Base-by-base conservation (phyloP, 768 basidiomycete genomes). In the Russula virescens region DNA sequence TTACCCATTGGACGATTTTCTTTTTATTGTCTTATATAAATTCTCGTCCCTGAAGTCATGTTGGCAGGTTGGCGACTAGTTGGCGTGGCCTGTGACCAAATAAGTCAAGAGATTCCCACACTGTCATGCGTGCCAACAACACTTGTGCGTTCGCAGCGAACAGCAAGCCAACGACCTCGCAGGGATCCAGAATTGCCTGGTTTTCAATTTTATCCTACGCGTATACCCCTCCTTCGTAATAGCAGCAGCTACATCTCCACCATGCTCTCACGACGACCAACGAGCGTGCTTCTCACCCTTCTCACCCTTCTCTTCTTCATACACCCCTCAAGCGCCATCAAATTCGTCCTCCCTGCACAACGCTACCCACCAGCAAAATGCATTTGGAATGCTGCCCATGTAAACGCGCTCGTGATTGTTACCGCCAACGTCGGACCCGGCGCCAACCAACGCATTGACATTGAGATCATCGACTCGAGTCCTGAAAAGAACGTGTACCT, bases 341-440 rank as follows among this genome's bases (percentile, higher is more conserved):
- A 98, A 75, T 97, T 98, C 74, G 72, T 80, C 42, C 78, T 97
- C 25, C 82, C 76, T 35, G 85, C 94, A 0, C 81, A 80, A 65
- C 83, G 85, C 64, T 83, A 87, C 68, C 94, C 96, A 0, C 75
- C 79, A 28, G 70, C 82, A 66, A 94, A 93, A 75, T 98, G 96
- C 75, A 87, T 98, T 60, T 99, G 97, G 97, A 97, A 99, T 72
- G 79, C 88, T 25, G 96, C 87, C 10, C 90, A 94, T 70, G 76
- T 81, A 7, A 86, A 93, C 69, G 83, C 91, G 7, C 87, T 98
- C 40, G 92, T 98, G 71, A 92, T 99, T 69, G 94, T 97, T 68
- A 98, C 96, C 0, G 94, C 96, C 48, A 96, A 97, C 71, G 88
- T 96, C 34, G 86, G 87, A 0, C 81, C 87, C 0, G 89, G 88